Conservation (phyloP, 1,139 yeast genomes). For the Diutina rugosa region DNA sequence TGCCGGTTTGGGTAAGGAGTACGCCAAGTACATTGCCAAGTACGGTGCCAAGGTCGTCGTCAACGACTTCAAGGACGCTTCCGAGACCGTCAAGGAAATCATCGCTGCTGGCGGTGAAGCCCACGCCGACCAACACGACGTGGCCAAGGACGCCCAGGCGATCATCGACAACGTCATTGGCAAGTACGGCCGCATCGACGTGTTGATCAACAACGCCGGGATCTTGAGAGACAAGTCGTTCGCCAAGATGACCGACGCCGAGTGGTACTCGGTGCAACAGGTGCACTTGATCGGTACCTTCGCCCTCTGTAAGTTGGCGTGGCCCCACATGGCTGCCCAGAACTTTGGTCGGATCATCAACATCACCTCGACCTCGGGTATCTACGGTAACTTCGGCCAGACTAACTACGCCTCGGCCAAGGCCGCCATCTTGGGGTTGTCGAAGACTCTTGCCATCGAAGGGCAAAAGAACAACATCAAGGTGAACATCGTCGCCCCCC, state of each 20-base stretch:
- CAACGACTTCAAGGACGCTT: slow-evolving; percentile 76
- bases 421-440: slow-evolving; percentile 75
- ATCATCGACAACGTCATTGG: slow-evolving; percentile 71
- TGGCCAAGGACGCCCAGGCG: slow-evolving; percentile 62
- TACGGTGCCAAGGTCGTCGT: slow-evolving; percentile 95
- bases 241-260: slow-evolving; percentile 68
- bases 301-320: slow-evolving; percentile 77
- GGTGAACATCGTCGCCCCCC: slow-evolving; percentile 86
- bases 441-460: slow-evolving; percentile 80
- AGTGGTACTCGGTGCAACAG: slow-evolving; percentile 72
- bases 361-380: slow-evolving; percentile 91
- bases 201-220: slow-evolving; percentile 88
- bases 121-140: slow-evolving; percentile 72
- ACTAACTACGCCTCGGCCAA: slow-evolving; percentile 93
- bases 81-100: slow-evolving; percentile 66
- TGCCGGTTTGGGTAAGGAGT: slow-evolving; percentile 86
- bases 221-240: slow-evolving; percentile 86
- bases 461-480: slow-evolving; percentile 70
- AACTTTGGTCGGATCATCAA: slow-evolving; percentile 75
- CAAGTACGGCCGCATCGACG: slow-evolving; percentile 74
- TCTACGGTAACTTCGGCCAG: slow-evolving; percentile 96
- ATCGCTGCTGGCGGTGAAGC: slow-evolving; percentile 70
- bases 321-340: slow-evolving; percentile 65
- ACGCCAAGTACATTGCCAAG: slow-evolving; percentile 73
- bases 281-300: slow-evolving; percentile 80